These are phyloP conservation scores for Chrysanthemum seticuspe DNA, from an alignment of 129 eudicot species.

Conservation along the genomic window DNA sequence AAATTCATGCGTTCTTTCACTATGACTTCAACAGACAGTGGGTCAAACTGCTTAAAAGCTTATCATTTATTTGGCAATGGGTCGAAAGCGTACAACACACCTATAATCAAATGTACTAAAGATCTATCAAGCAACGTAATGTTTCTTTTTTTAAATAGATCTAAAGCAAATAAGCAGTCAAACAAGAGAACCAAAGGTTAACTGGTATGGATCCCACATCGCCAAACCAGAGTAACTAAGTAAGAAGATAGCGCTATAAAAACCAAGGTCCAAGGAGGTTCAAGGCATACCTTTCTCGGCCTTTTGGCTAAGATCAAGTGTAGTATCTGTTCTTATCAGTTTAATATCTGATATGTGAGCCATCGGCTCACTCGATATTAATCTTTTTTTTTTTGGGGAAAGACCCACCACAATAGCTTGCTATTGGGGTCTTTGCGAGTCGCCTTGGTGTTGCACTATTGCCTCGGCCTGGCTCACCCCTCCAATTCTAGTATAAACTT, in stretches of 20 bases:
- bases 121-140: too few species aligned
- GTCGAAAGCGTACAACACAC: too few species aligned
- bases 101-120: too few species aligned
- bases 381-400: conserved; percentile 17
- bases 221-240: too few species aligned
- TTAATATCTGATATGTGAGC: conserved; percentile 24
- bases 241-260: background rate
- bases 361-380: conserved; percentile 16
- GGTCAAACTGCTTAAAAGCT: too few species aligned
- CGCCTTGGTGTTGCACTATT: conserved; percentile 16
- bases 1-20: too few species aligned
- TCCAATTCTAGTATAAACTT: background rate
- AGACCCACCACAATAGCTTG: conserved; percentile 1
- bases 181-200: too few species aligned
- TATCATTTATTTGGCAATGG: too few species aligned
- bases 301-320: conserved; percentile 3
- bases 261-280: background rate
- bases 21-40: too few species aligned
- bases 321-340: conserved; percentile 11
- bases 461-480: conserved; percentile 7
- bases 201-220: too few species aligned
- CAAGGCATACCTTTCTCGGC: conserved; percentile 2
- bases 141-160: too few species aligned
- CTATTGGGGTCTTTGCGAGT: conserved; percentile 9
- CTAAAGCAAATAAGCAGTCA: too few species aligned